These are phyloP conservation scores for Yarrowia osloensis DNA, from an alignment of 805 yeast species.

Conservation along the genomic window DNA sequence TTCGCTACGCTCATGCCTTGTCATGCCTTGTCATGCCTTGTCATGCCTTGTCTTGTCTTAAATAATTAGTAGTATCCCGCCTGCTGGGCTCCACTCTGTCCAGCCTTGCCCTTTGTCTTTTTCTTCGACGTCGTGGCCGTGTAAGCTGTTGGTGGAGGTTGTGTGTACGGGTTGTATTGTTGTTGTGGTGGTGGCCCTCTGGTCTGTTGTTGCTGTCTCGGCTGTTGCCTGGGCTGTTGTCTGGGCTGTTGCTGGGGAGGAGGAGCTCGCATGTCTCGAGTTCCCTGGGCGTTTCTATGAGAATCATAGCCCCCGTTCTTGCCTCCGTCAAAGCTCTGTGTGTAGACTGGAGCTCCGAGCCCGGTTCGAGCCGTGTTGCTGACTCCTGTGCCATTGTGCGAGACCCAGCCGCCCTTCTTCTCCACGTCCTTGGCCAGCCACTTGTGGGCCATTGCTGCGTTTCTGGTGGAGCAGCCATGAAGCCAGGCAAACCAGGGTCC, in stretches of 20 bases:
- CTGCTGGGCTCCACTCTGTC: constrained; percentile 22
- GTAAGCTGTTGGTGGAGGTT: background rate
- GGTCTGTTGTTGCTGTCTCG: background rate
- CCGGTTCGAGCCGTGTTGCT: constrained; percentile 8
- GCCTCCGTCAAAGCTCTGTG: background rate
- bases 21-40: too few relatives aligned
- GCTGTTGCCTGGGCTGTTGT: background rate
- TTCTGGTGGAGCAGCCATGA: constrained; percentile 83
- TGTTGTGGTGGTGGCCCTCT: background rate
- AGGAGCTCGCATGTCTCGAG: background rate
- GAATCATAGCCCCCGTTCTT: background rate
- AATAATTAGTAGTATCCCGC: constrained; percentile 11
- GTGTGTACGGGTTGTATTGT: constrained; percentile 10
- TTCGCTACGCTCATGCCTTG: too few relatives aligned
- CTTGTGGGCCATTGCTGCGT: constrained; percentile 58
- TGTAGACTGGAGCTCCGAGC: background rate
- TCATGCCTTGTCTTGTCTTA: background rate
- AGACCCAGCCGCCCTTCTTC: constrained; percentile 19
- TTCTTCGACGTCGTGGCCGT: background rate
- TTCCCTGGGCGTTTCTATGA: background rate
- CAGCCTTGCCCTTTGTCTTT: background rate
- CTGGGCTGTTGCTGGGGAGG: background rate
- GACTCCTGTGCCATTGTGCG: background rate
- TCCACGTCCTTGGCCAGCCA: constrained; percentile 26
- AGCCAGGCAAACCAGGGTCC: constrained; percentile 81